These are phyloP conservation scores for Ganoderma lucidum DNA, from an alignment of 1,284 basidiomycete species.

Conservation along the genomic window DNA sequence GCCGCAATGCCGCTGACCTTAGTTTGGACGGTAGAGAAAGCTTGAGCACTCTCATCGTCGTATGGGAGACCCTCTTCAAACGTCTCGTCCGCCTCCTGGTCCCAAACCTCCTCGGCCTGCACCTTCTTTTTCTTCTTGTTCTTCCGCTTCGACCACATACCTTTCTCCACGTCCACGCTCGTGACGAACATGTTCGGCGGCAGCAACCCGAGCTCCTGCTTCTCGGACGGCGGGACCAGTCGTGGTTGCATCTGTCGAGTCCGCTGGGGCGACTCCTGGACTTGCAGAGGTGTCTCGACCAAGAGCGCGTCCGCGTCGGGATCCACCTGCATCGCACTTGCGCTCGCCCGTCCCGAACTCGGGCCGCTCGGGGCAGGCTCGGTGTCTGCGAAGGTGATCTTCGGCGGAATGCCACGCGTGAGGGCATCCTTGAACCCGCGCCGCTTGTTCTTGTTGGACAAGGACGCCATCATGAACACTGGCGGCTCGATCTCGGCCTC, in stretches of 20 bases:
- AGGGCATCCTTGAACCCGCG: slow-evolving; percentile 69
- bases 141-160: slow-evolving; percentile 39
- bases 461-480: slow-evolving; percentile 59
- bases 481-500: slow-evolving; percentile 20
- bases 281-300: slow-evolving; percentile 22
- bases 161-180: slow-evolving; percentile 70
- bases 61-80: slow-evolving; percentile 34
- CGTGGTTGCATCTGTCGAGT: slow-evolving; percentile 37
- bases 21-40: neutral
- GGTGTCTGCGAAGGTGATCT: slow-evolving; percentile 62
- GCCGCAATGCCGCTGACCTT: neutral
- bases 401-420: slow-evolving; percentile 53
- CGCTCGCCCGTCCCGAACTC: slow-evolving; percentile 9
- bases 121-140: slow-evolving; percentile 27
- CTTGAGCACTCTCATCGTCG: slow-evolving; percentile 28
- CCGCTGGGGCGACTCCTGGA: slow-evolving; percentile 58
- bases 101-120: slow-evolving; percentile 13
- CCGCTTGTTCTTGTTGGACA: slow-evolving; percentile 79
- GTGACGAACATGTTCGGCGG: slow-evolving; percentile 73
- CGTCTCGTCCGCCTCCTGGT: slow-evolving; percentile 26
- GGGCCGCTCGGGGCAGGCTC: slow-evolving; percentile 11
- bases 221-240: slow-evolving; percentile 72
- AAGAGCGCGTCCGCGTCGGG: slow-evolving; percentile 20
- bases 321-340: slow-evolving; percentile 20
- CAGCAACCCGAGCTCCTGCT: slow-evolving; percentile 55